Evolutionary conservation across 352 stramenopile species (phyloP), one percentile per base, ranked within the genome.

Genomic region (Phytophthora sojae): DNA sequence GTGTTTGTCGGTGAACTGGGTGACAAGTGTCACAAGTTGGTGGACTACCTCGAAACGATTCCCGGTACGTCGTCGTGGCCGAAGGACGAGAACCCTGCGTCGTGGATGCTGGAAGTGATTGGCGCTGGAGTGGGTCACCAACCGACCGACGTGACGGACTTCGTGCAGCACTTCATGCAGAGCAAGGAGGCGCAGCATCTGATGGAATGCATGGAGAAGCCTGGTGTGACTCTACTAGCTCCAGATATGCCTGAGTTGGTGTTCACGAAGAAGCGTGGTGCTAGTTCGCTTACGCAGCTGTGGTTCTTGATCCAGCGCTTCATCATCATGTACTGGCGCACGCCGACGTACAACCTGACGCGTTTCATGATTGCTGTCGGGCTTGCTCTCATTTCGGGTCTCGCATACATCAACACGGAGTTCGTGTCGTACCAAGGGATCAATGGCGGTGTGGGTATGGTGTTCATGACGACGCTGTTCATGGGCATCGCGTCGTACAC

Each of bases 1-100:
- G 88, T 97, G 8, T 97, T 89, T 72, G 89, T 92, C 70, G 91
- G 91, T 21, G 76, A 86, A 9, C 67, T 95, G 9, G 90, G 90
- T 32, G 35, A 77, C 9, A 61, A 85, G n/a, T 77, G 69, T 19
- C 65, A 65, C 32, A 79, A 82, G 5, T 52, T 83, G 8, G 45
- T 82, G 21, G 29, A 76, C n/a, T 85, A 94, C 23, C 71, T 96
- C 7, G 60, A 57, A 67, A 29, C 58, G 4, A 4, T 30, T 2
- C 26, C 26, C 3, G 26, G 26, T 6, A 30, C 26, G 26, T 30
- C 26, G 26, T 6, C 26, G 6, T 4, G 26, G 3, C 26, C 26
- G 26, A 30, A 30, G 26, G 26, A 30, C 26, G 0, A 73, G 51
- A 73, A 73, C 21, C 65, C 65, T 21, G 65, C 65, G 14, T 47